Evolutionary conservation across 495 filamentous ascomycete genomes (phyloP), one percentile per base, ranked within the genome.

Genomic region (Penicillium cosmopolitanum): DNA sequence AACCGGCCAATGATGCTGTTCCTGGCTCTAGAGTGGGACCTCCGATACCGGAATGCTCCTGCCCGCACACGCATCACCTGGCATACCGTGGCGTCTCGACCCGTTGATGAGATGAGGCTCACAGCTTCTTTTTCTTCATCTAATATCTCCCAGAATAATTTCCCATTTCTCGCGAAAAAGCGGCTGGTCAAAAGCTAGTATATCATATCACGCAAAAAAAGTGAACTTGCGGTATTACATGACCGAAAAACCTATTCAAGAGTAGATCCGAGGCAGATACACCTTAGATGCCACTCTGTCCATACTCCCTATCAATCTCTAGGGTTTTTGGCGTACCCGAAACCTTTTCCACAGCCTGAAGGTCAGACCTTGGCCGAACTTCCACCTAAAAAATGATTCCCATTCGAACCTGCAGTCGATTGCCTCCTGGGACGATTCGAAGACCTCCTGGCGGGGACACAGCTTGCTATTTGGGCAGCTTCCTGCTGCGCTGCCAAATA

Each of bases 311-410:
- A 19, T 43, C 34, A 54, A 10, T 54, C 36, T 10, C 35, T 13
- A 38, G 12, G 28, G 52, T 4, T 23, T 36, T 52, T 5, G 8
- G 42, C 42, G 56, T 58, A 12, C 12, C 18, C 35, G 23, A 58
- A 43, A 13, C 35, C 46, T 44, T 58, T 42, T 52, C 56, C 47
- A 58, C 34, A 19, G 16, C 56, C 48, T 38, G 7, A 38, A 38
- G 35, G 35, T 38, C 35, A 38, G 35, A 13, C 35, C 35, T 38
- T 38, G 35, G 35, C 35, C 35, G 25, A 38, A 38, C 23, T 59
- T 59, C 57, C 57, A 59, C 28, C 50, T 53, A 59, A 59, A 59
- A 59, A 59, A 59, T 31, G 7, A 31, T 53, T 53, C 40, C 50
- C 40, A 53, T 19, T 59, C 46, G 50, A 50, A 18, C 50, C 51